Evolutionary conservation across 176 grass and related monocot species (phyloP).

Genomic region (Cenchrus purpureus): DNA sequence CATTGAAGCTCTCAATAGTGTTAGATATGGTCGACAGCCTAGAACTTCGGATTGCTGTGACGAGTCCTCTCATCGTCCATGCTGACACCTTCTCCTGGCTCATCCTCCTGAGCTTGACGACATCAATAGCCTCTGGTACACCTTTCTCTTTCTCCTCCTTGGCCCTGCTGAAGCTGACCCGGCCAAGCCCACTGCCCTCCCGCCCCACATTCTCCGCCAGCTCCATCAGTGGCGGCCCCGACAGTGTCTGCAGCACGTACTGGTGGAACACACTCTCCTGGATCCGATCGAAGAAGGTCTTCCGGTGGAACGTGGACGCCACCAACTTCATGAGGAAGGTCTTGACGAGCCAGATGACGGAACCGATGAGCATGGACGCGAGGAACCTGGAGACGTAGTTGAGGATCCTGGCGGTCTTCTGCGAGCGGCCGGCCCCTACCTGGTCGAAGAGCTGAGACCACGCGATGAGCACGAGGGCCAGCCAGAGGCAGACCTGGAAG

Average conservation of each 20-base stretch:
- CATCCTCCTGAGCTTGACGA: slow-evolving; percentile 74
- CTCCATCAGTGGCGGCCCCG: slow-evolving; percentile 78
- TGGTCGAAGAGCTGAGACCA: slow-evolving; percentile 81
- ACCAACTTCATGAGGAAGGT: slow-evolving; percentile 89
- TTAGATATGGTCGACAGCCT: slow-evolving; percentile 80
- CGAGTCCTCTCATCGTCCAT: slow-evolving; percentile 84
- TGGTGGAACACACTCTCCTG: slow-evolving; percentile 92
- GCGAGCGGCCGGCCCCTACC: slow-evolving; percentile 35
- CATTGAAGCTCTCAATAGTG: slow-evolving; percentile 80
- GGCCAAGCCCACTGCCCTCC: slow-evolving; percentile 47
- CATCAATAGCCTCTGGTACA: slow-evolving; percentile 60
- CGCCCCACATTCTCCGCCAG: slow-evolving; percentile 75
- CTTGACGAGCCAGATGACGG: slow-evolving; percentile 76
- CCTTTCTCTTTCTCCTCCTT: slow-evolving; percentile 72
- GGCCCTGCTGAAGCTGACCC: slow-evolving; percentile 65
- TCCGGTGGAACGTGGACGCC: slow-evolving; percentile 88
- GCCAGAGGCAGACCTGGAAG: slow-evolving; percentile 80
- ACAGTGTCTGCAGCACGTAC: slow-evolving; percentile 87
- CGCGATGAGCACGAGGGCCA: slow-evolving; percentile 64
- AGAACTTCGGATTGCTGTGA: slow-evolving; percentile 75
- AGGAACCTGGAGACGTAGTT: slow-evolving; percentile 70
- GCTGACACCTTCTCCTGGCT: slow-evolving; percentile 90
- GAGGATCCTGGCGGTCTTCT: slow-evolving; percentile 54
- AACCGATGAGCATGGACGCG: slow-evolving; percentile 63
- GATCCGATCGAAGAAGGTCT: slow-evolving; percentile 93